phyloP scores from a whole-genome alignment of 805 yeast genomes.

The Candida insectorum region DNA sequence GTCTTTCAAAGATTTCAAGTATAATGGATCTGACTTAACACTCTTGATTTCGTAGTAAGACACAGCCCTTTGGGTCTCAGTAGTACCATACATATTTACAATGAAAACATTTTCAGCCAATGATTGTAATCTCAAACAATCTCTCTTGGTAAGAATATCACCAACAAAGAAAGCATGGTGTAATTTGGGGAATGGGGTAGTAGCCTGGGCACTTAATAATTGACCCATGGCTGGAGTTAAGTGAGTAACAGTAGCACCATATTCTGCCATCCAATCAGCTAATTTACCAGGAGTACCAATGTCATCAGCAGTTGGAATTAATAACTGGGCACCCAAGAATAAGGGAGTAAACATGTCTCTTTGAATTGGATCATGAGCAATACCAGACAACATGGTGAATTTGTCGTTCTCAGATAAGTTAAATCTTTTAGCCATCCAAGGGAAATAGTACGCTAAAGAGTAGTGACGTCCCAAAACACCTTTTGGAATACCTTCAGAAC shows the following conservation, averaged over 20 bases:
- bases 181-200: slow-evolving; percentile 75
- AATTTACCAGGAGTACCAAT: slow-evolving; percentile 97
- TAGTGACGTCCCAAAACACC: slow-evolving; percentile 98
- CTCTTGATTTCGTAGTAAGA: slow-evolving; percentile 88
- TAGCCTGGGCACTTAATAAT: slow-evolving; percentile 90
- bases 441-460: slow-evolving; percentile 94
- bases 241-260: slow-evolving; percentile 94
- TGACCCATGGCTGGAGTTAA: slow-evolving; percentile 99
- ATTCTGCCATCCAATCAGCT: slow-evolving; percentile 94
- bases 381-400: slow-evolving; percentile 97
- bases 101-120: slow-evolving; percentile 86
- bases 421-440: slow-evolving; percentile 95
- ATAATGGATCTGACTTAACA: slow-evolving; percentile 61
- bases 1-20: slow-evolving; percentile 82
- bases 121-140: slow-evolving; percentile 87
- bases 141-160: slow-evolving; percentile 95
- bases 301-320: slow-evolving; percentile 95
- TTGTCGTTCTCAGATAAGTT: slow-evolving; percentile 73
- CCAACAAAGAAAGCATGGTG: slow-evolving; percentile 99
- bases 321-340: slow-evolving; percentile 87
- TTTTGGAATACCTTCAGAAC: slow-evolving; percentile 97
- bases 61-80: slow-evolving; percentile 98
- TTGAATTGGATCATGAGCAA: slow-evolving; percentile 99
- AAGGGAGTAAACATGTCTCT: slow-evolving; percentile 98
- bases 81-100: slow-evolving; percentile 98